phyloP scores from a whole-genome alignment of 2,329 filamentous ascomycete genomes.

The Teratosphaeria viscida region DNA sequence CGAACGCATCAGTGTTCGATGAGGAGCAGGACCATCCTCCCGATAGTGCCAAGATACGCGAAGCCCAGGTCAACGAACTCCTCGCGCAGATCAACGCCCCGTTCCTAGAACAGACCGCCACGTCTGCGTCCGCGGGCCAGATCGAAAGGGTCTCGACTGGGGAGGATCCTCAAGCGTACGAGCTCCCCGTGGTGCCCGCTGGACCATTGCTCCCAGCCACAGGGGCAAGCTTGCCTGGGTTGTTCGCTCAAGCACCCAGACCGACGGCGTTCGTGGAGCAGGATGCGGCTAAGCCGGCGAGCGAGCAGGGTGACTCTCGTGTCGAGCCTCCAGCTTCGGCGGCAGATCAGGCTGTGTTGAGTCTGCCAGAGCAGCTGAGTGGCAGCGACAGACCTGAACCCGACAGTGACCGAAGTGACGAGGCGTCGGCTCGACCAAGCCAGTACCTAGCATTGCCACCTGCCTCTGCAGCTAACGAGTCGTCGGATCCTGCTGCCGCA shows the following conservation, averaged over 20 bases:
- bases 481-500: not conserved
- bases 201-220: not conserved
- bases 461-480: not conserved
- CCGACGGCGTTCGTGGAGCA: not conserved
- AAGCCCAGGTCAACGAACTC: not conserved
- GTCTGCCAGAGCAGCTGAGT: not conserved
- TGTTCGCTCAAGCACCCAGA: not conserved
- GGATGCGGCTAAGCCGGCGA: not conserved
- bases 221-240: not conserved
- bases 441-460: not conserved
- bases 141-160: not conserved
- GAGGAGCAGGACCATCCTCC: not conserved
- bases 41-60: not conserved
- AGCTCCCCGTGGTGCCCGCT: not conserved
- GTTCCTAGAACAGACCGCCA: not conserved
- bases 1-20: not conserved
- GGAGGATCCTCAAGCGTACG: not conserved
- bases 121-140: not conserved
- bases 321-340: not conserved
- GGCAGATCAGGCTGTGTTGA: not conserved
- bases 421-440: not conserved
- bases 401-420: not conserved
- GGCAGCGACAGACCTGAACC: not conserved
- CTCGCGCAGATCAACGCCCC: not conserved
- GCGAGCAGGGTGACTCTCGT: not conserved